These are phyloP conservation scores for Mimosa pudica DNA, from an alignment of 306 rosid species.

Conservation along the genomic window DNA sequence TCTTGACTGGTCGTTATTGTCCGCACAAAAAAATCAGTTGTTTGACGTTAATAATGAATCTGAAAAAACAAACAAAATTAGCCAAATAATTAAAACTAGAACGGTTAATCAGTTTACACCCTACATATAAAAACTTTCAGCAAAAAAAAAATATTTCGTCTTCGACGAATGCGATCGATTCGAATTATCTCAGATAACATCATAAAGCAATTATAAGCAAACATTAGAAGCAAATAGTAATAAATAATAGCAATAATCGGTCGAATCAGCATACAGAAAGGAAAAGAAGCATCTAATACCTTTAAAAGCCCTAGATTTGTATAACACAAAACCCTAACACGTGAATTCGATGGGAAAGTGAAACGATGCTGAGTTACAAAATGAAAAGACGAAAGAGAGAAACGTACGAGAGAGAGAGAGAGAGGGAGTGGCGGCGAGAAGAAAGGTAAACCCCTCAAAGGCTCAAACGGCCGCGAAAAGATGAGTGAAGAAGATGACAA, in stretches of 20 bases:
- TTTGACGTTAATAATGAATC: conserved; percentile 23
- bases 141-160: not conserved
- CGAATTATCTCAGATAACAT: not conserved
- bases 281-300: not conserved
- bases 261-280: not conserved
- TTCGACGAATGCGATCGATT: not conserved
- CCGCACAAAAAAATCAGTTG: conserved; percentile 19
- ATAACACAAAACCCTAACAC: not conserved
- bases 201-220: not conserved
- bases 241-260: not conserved
- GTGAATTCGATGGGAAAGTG: not conserved
- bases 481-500: not conserved
- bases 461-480: not conserved
- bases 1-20: conserved; percentile 48
- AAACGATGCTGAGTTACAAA: not conserved
- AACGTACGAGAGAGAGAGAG: conserved; percentile 24
- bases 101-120: not conserved
- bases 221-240: not conserved
- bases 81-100: not conserved
- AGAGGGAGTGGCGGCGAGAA: conserved; percentile 31
- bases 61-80: not conserved
- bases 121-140: not conserved
- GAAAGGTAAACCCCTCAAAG: not conserved
- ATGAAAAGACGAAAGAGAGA: not conserved
- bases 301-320: not conserved